Evolutionary conservation across 169 alveolate species (phyloP).

Genomic region (Cryptosporidium parvum): DNA sequence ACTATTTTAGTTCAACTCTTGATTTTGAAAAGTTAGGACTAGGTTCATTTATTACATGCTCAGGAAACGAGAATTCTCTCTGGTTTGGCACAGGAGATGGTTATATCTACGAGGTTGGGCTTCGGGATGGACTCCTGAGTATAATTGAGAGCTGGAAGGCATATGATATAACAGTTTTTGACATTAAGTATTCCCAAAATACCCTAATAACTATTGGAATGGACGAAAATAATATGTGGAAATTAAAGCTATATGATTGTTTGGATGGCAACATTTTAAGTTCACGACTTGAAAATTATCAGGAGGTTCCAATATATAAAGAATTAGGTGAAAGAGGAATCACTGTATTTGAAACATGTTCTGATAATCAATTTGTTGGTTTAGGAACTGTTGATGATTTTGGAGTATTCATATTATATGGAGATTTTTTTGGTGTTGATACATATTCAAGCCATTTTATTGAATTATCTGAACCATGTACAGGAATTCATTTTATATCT

Average conservation of each 20-base stretch:
- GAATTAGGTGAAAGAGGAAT: conserved; percentile 51
- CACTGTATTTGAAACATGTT: conserved; percentile 48
- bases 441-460: conserved; percentile 49
- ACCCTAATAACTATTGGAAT: conserved; percentile 72
- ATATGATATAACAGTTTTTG: conserved; percentile 60
- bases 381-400: conserved; percentile 65
- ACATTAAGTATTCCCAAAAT: conserved; percentile 55
- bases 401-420: conserved; percentile 50
- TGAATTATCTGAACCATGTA: conserved; percentile 56
- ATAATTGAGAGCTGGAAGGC: conserved; percentile 57
- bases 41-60: conserved; percentile 64
- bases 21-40: conserved; percentile 58
- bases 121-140: conserved; percentile 42
- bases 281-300: conserved; percentile 8
- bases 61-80: conserved; percentile 69
- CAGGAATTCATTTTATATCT: conserved; percentile 64
- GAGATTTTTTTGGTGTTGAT: conserved; percentile 49
- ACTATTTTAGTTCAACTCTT: conserved; percentile 3
- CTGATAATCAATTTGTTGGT: conserved; percentile 54
- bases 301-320: conserved; percentile 21
- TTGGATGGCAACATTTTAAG: conserved; percentile 47
- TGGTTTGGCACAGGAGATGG: conserved; percentile 76
- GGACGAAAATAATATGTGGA: conserved; percentile 38
- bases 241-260: conserved; percentile 60
- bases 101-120: conserved; percentile 32